Base-by-base conservation (phyloP, 495 filamentous ascomycete genomes). In the Hamigera avellanea region DNA sequence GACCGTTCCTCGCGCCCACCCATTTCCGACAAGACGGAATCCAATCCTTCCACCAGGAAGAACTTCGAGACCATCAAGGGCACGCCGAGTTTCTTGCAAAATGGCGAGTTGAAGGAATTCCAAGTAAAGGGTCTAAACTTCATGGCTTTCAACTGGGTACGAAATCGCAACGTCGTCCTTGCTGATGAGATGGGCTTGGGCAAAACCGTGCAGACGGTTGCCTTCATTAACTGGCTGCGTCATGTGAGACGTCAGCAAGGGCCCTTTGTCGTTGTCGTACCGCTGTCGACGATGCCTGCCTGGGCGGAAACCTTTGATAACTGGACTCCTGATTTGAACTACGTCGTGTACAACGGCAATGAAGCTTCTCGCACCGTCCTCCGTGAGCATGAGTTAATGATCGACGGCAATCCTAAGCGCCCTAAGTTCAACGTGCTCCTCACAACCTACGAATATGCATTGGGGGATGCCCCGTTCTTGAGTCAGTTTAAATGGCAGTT, bases 101-200 rank as follows among this genome's bases (percentile, higher is more conserved):
- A 80, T 40, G 93, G 93, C 14, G 72, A 86, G 49, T 71, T 99
- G 26, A 80, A 93, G 39, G 84, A 89, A 35, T 99, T 99, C 54
- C 91, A 99, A 59, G 69, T 95, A 45, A 84, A 82, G 30, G 91
- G 91, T 4, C 56, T 99, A 34, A 95, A 95, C 60, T 96, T 93
- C 60, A 62, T 99, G 37, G 85, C 85, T 26, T 84, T 86, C 50
- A 93, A 95, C 54, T 99, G 91, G 91, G 82, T 81, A 29, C 77
- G 78, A 43, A 78, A 76, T 29, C 83, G 86, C 46, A 96, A 95
- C 48, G 88, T 95, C 43, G 94, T 99, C 35, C 69, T 99, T 10
- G 91, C 91, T 9, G 91, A 99, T 46, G 91, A 99, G 53, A 99
- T 99, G 91, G 91, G 91, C 37, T 68, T 99, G 18, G 91, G 91